These are phyloP conservation scores for Synchytrium microbalum DNA, from an alignment of 371 early-diverging fungal species.

Conservation along the genomic window DNA sequence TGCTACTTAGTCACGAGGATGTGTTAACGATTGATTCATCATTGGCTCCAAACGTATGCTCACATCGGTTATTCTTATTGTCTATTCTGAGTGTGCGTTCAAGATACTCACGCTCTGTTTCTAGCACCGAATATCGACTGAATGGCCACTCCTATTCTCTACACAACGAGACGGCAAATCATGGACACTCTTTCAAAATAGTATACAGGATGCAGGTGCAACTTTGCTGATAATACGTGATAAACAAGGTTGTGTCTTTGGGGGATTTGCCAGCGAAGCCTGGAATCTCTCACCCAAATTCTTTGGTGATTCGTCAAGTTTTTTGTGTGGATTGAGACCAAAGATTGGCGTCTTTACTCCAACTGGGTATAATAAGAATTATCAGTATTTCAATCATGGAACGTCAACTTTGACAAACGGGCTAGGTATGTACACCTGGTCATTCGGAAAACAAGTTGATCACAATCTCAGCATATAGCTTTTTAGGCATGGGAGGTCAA, in stretches of 20 bases:
- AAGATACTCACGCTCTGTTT: not conserved
- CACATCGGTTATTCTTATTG: not conserved
- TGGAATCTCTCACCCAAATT: slow-evolving; percentile 55
- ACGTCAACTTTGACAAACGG: not conserved
- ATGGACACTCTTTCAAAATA: slow-evolving; percentile 54
- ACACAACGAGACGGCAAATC: slow-evolving; percentile 49
- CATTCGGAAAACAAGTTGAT: too few relatives aligned
- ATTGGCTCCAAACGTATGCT: not conserved
- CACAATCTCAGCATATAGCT: slow-evolving; percentile 71
- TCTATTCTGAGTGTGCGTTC: too few relatives aligned
- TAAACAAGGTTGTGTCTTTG: slow-evolving; percentile 51
- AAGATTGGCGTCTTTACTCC: slow-evolving; percentile 37
- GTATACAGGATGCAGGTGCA: slow-evolving; percentile 43
- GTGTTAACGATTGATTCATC: not conserved
- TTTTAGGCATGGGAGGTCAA: slow-evolving; percentile 42
- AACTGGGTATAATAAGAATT: slow-evolving; percentile 61
- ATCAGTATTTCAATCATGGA: slow-evolving; percentile 20
- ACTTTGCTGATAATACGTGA: slow-evolving; percentile 42
- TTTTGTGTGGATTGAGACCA: slow-evolving; percentile 52
- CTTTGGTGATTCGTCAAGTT: slow-evolving; percentile 56
- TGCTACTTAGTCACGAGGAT: not conserved
- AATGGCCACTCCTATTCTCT: slow-evolving; percentile 42
- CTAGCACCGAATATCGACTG: not conserved
- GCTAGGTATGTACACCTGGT: too few relatives aligned
- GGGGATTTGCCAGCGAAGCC: slow-evolving; percentile 61